Conservation (phyloP, 176 grass and related monocot species). For the Lolium perenne region DNA sequence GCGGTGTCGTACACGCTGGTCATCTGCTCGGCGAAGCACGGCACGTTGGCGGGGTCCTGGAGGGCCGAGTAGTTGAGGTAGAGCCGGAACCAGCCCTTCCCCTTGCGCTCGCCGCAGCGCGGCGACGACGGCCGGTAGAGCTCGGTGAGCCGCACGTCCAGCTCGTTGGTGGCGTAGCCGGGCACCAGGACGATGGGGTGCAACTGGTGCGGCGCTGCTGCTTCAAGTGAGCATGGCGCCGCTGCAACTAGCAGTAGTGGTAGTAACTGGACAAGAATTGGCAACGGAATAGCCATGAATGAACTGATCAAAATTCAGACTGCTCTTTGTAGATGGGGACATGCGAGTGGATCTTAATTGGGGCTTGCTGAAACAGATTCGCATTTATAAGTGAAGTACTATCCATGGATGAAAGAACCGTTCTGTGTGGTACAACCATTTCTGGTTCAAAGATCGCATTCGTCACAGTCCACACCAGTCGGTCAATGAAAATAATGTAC, state of each 20-base stretch:
- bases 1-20: constrained; percentile 30
- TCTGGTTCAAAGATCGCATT: background rate
- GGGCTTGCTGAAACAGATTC: background rate
- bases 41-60: constrained; percentile 22
- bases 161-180: constrained; percentile 63
- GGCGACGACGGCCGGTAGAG: constrained; percentile 53
- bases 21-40: constrained; percentile 60
- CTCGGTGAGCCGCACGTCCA: constrained; percentile 60
- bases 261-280: background rate
- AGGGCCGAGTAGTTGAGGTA: constrained; percentile 49
- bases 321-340: background rate
- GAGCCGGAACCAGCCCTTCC: constrained; percentile 54
- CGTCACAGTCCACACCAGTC: background rate
- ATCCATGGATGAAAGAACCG: background rate
- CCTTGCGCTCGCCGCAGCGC: constrained; percentile 37
- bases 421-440: background rate
- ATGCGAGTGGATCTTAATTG: no score
- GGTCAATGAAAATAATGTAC: background rate
- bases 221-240: background rate
- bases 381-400: background rate
- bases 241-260: background rate
- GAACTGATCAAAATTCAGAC: background rate
- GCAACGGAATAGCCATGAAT: constrained; percentile 7
- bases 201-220: background rate
- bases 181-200: constrained; percentile 59